A percentile compares a stretch with the other conserved stretches of the same genome.
phyloP scores from a whole-genome alignment of 345 rosid genomes.

The Geranium rotundifolium region DNA sequence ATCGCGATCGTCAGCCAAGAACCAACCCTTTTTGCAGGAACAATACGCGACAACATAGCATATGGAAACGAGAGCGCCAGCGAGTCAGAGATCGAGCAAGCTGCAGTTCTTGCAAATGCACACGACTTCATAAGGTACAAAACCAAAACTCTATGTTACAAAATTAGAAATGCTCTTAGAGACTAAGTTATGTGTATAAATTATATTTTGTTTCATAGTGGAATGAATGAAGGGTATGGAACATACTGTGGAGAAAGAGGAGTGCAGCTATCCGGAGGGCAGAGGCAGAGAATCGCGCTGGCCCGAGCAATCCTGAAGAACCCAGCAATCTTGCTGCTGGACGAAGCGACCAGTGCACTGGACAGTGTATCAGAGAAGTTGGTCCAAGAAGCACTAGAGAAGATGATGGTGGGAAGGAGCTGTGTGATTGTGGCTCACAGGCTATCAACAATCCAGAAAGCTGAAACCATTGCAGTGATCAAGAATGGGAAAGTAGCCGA shows the following conservation, averaged over 20 bases:
- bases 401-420: conserved; percentile 49
- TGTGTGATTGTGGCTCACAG: conserved; percentile 46
- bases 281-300: conserved; percentile 59
- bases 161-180: too few relatives aligned
- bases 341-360: conserved; percentile 72
- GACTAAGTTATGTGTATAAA: not conserved
- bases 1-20: conserved; percentile 66
- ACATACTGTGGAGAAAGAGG: conserved; percentile 60
- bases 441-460: conserved; percentile 49
- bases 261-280: conserved; percentile 63
- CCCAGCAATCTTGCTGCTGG: conserved; percentile 51
- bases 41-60: conserved; percentile 46
- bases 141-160: not conserved
- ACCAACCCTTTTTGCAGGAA: conserved; percentile 56
- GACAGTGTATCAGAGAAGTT: conserved; percentile 48
- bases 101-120: conserved; percentile 52
- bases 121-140: conserved; percentile 52
- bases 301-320: conserved; percentile 64
- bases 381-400: conserved; percentile 56
- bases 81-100: conserved; percentile 46
- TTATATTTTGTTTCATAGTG: conserved; percentile 16
- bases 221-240: conserved; percentile 58
- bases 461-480: conserved; percentile 39
- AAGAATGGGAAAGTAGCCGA: conserved; percentile 42
- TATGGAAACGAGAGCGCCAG: conserved; percentile 36